These are phyloP conservation scores for Backusella parvicylindrica DNA, from an alignment of 192 early-diverging fungal species.

Conservation along the genomic window DNA sequence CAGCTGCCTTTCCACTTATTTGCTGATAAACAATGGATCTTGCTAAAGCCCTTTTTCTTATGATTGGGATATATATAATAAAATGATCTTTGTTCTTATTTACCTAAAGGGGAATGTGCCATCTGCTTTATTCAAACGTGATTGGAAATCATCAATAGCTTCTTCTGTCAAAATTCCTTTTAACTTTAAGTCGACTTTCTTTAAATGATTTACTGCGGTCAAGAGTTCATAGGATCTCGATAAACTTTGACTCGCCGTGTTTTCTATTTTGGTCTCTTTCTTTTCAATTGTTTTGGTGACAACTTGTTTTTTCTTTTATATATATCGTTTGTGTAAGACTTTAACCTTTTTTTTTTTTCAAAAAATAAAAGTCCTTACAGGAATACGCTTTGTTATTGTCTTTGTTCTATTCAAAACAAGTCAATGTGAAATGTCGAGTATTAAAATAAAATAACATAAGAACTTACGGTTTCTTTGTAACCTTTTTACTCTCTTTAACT, in stretches of 20 bases:
- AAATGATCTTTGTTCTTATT: neutral
- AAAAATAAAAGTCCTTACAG: neutral
- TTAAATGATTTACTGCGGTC: slow-evolving; percentile 39
- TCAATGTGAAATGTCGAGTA: neutral
- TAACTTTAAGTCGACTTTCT: slow-evolving; percentile 40
- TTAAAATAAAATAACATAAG: neutral
- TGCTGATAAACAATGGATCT: slow-evolving; percentile 68
- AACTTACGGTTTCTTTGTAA: neutral
- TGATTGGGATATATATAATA: neutral
- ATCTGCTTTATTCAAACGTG: slow-evolving; percentile 29
- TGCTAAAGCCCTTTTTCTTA: slow-evolving; percentile 33
- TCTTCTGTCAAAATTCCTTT: slow-evolving; percentile 37
- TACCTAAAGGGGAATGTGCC: slow-evolving; percentile 26
- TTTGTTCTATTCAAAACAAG: neutral
- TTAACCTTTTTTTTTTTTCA: neutral
- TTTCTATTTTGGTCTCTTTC: neutral
- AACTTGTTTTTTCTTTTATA: neutral
- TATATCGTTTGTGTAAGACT: neutral
- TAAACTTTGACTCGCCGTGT: neutral
- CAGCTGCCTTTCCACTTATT: slow-evolving; percentile 64
- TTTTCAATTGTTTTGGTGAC: neutral
- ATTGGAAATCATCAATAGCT: slow-evolving; percentile 30
- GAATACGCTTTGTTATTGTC: neutral
- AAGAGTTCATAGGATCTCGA: neutral
- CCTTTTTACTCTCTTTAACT: neutral